Percentiles rank a stretch among this genome's conserved stretches.
These are phyloP conservation scores for Amaranthus tricolor DNA, from an alignment of 179 eudicot species.

Conservation along the genomic window DNA sequence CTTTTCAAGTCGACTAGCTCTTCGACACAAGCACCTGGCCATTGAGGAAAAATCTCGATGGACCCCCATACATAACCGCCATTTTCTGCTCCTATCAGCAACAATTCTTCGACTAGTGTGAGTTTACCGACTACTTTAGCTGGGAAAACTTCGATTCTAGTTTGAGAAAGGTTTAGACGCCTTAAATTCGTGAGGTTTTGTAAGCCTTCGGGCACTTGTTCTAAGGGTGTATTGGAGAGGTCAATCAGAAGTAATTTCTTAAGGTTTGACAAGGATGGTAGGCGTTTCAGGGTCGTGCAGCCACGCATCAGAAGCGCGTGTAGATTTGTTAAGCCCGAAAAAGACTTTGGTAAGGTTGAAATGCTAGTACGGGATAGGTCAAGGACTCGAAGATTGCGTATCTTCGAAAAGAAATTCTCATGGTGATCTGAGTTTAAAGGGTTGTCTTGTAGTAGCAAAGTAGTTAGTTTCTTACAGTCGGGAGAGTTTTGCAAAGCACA, in stretches of 20 bases:
- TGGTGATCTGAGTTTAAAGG: slow-evolving; percentile 17
- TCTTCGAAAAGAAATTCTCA: slow-evolving; percentile 25
- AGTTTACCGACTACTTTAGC: slow-evolving; percentile 23
- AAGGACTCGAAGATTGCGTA: slow-evolving; percentile 26
- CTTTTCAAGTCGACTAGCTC: slow-evolving; percentile 22
- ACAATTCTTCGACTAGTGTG: slow-evolving; percentile 27
- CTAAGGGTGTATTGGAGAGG: slow-evolving; percentile 28
- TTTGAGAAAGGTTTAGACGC: slow-evolving; percentile 31
- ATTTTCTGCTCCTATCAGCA: slow-evolving; percentile 20
- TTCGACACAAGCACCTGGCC: slow-evolving; percentile 34
- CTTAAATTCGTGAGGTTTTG: slow-evolving; percentile 23
- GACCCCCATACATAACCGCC: slow-evolving; percentile 37
- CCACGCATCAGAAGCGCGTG: slow-evolving; percentile 28
- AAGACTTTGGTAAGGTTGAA: slow-evolving; percentile 29
- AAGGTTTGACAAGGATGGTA: slow-evolving; percentile 32
- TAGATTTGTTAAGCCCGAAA: slow-evolving; percentile 22
- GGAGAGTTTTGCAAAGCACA: slow-evolving; percentile 23
- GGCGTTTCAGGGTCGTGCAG: slow-evolving; percentile 22
- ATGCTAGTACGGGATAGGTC: slow-evolving; percentile 32
- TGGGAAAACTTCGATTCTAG: slow-evolving; percentile 24
- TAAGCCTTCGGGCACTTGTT: slow-evolving; percentile 31
- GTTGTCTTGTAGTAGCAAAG: slow-evolving; percentile 25
- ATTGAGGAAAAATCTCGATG: slow-evolving; percentile 15
- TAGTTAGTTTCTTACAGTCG: slow-evolving; percentile 17
- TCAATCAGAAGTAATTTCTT: slow-evolving; percentile 23